Percentiles rank a stretch among this genome's conserved stretches.
Evolutionary conservation across 31 red algal species (phyloP).

Genomic region (Odonthalia washingtoniensis): DNA sequence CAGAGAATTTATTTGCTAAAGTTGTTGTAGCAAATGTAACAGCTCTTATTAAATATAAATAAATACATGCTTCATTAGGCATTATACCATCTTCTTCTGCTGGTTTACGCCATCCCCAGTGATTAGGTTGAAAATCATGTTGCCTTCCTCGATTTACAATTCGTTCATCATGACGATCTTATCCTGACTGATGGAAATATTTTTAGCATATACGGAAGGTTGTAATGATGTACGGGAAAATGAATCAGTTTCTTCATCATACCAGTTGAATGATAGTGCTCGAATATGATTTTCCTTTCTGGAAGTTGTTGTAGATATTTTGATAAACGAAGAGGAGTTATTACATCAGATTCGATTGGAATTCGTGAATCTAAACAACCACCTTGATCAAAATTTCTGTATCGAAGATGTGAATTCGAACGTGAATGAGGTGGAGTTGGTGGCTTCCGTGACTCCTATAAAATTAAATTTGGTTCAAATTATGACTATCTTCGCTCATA

Average conservation of each 20-base stretch:
- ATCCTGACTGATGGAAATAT: not conserved
- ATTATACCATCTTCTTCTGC: conserved; percentile 77
- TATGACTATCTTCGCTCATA: too few species aligned
- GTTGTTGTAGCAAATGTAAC: conserved; percentile 63
- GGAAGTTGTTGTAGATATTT: not conserved
- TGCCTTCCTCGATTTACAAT: not conserved
- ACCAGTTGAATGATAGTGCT: not conserved
- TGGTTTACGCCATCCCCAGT: conserved; percentile 77
- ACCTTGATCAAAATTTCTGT: not conserved
- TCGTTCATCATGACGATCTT: conserved; percentile 1
- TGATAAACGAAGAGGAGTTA: not conserved
- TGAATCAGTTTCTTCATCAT: conserved; percentile 9
- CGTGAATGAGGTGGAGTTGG: not conserved
- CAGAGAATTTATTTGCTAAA: conserved; percentile 44
- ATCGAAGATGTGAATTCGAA: conserved; percentile 13
- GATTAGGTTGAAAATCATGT: conserved; percentile 52
- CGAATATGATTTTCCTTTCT: not conserved
- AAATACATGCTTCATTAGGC: conserved; percentile 79
- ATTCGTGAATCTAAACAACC: not conserved
- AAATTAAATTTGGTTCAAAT: too few species aligned
- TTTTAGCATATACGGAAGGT: conserved; percentile 14
- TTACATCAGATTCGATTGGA: not conserved
- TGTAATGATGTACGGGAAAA: conserved; percentile 20
- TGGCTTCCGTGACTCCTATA: too few species aligned
- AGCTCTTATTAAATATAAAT: conserved; percentile 74